These are phyloP conservation scores for Elongisporangium senticosum DNA, from an alignment of 352 stramenopile species.

Conservation along the genomic window DNA sequence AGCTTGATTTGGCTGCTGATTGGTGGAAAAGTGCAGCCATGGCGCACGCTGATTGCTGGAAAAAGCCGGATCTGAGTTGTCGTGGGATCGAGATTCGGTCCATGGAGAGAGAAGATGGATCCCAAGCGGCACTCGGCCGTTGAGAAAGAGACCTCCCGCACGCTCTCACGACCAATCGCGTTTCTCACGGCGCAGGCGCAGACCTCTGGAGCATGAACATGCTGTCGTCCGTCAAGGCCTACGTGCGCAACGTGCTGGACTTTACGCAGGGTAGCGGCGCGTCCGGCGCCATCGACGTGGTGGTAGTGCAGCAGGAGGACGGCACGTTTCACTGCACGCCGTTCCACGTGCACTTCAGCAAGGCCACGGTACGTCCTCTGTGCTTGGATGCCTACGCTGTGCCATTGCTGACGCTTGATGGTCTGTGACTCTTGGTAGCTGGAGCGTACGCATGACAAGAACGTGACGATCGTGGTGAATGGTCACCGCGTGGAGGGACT, in stretches of 20 bases:
- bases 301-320: slow-evolving; percentile 72
- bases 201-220: slow-evolving; percentile 54
- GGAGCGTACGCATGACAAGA: slow-evolving; percentile 27
- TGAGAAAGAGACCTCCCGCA: neutral
- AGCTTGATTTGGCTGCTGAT: too few relatives aligned
- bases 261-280: slow-evolving; percentile 38
- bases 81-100: neutral
- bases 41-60: neutral
- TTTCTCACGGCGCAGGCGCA: neutral
- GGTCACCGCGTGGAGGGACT: slow-evolving; percentile 41
- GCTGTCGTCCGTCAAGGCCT: slow-evolving; percentile 84
- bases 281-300: slow-evolving; percentile 80
- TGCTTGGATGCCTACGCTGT: too few relatives aligned
- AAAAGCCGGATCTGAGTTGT: neutral
- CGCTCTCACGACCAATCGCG: neutral
- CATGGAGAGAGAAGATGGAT: neutral
- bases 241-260: slow-evolving; percentile 79
- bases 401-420: too few relatives aligned
- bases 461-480: slow-evolving; percentile 60
- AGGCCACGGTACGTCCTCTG: slow-evolving; percentile 26
- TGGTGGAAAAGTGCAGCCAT: neutral
- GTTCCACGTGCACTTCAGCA: slow-evolving; percentile 82
- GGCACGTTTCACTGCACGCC: slow-evolving; percentile 55
- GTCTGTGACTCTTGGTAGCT: slow-evolving; percentile 14
- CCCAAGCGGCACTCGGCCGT: neutral